A percentile compares a stretch with the other conserved stretches of the same genome.
These are phyloP conservation scores for Pulveroboletus sp. DNA, from an alignment of 768 basidiomycete species.

Conservation along the genomic window DNA sequence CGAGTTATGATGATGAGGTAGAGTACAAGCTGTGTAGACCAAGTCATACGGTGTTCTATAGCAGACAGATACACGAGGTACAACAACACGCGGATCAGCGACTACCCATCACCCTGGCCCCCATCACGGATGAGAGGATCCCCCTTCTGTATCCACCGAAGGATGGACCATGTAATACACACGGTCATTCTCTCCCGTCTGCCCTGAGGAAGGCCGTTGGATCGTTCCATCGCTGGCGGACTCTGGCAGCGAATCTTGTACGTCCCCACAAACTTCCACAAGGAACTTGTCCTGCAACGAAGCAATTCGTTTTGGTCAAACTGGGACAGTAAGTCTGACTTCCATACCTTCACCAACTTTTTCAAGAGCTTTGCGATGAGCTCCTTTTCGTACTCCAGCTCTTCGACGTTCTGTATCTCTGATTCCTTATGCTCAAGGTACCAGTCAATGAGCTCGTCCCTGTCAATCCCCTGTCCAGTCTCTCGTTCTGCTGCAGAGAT, in stretches of 20 bases:
- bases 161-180: constrained; percentile 91
- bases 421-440: constrained; percentile 88
- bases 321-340: neutral
- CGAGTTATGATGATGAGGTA: no score
- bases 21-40: neutral
- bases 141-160: constrained; percentile 67
- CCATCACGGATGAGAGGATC: constrained; percentile 31
- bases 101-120: neutral
- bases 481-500: constrained; percentile 72
- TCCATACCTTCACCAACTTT: constrained; percentile 81
- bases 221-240: constrained; percentile 56
- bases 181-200: constrained; percentile 55
- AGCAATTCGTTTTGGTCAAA: neutral
- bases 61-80: constrained; percentile 4
- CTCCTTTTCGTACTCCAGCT: constrained; percentile 87
- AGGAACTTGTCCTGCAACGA: constrained; percentile 70
- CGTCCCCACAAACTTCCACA: constrained; percentile 78
- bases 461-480: constrained; percentile 72
- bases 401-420: constrained; percentile 77
- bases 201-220: constrained; percentile 42
- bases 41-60: neutral
- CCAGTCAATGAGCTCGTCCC: constrained; percentile 94
- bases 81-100: constrained; percentile 11
- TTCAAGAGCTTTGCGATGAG: constrained; percentile 83
- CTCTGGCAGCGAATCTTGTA: constrained; percentile 67